Conservation (phyloP, 257 asterid species). For the Marsdenia floribunda region DNA sequence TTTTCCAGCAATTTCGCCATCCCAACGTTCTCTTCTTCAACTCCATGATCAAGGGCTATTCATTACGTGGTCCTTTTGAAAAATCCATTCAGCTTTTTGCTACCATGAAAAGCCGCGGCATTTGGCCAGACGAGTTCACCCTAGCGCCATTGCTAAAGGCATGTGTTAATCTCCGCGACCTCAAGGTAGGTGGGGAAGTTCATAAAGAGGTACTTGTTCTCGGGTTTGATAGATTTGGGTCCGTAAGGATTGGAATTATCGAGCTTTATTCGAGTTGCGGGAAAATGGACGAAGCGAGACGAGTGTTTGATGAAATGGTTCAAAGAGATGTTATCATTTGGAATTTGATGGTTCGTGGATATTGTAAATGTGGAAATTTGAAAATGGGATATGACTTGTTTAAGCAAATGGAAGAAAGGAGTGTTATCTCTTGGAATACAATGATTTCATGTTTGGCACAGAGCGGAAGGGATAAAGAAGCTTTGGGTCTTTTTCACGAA, state of each 20-base stretch:
- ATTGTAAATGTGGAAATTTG: conserved; percentile 27
- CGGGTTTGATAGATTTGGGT: conserved; percentile 33
- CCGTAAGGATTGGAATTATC: conserved; percentile 32
- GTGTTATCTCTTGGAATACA: conserved; percentile 38
- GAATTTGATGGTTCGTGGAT: conserved; percentile 48
- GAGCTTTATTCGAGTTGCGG: conserved; percentile 28
- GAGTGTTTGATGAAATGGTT: conserved; percentile 40
- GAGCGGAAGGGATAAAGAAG: conserved; percentile 32
- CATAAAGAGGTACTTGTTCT: conserved; percentile 31
- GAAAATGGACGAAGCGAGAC: conserved; percentile 29
- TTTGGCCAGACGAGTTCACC: conserved; percentile 42
- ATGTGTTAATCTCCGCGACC: conserved; percentile 27
- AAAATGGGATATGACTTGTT: conserved; percentile 28
- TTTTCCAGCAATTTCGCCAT: conserved; percentile 28
- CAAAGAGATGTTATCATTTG: conserved; percentile 37
- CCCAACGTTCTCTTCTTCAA: conserved; percentile 43
- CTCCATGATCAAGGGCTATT: conserved; percentile 38
- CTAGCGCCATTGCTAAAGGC: conserved; percentile 40
- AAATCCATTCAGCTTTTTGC: conserved; percentile 23
- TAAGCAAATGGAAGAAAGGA: conserved; percentile 39
- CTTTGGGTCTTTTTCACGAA: conserved; percentile 29
- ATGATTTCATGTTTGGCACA: conserved; percentile 35
- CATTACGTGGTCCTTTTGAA: conserved; percentile 30
- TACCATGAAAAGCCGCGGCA: conserved; percentile 32
- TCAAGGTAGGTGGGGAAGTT: conserved; percentile 25